Evolutionary conservation across 441 rosid genomes (phyloP).

Genomic region (Biscutella auriculata): DNA sequence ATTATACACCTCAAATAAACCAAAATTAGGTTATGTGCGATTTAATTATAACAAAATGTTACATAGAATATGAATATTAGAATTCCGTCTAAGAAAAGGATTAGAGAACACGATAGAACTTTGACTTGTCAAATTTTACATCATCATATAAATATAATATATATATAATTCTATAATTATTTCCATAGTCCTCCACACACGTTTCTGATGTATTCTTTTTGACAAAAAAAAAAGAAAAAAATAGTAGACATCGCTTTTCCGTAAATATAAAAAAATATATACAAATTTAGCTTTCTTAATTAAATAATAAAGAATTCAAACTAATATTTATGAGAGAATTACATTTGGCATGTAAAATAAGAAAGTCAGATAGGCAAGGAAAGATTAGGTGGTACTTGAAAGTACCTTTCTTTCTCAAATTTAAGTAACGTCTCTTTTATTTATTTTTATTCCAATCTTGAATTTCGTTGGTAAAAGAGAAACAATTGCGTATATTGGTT

Average conservation of each 20-base stretch:
- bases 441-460: too few species aligned
- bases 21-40: too few species aligned
- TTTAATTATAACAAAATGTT: not conserved
- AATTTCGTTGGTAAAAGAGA: too few species aligned
- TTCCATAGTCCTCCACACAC: slow-evolving; percentile 16
- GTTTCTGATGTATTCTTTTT: slow-evolving; percentile 8
- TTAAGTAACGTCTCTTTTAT: slow-evolving; percentile 7
- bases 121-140: slow-evolving; percentile 3
- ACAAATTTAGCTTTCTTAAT: too few species aligned
- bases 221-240: not conserved
- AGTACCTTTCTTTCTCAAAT: slow-evolving; percentile 15
- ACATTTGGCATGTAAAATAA: slow-evolving; percentile 10
- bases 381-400: slow-evolving; percentile 12
- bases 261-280: slow-evolving; percentile 18
- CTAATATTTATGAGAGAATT: not conserved
- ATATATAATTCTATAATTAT: not conserved
- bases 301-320: not conserved
- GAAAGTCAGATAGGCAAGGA: slow-evolving; percentile 16
- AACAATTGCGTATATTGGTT: too few species aligned
- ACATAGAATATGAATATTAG: not conserved
- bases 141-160: not conserved
- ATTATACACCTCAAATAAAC: too few species aligned
- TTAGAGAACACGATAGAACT: slow-evolving; percentile 11
- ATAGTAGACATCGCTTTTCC: slow-evolving; percentile 12
- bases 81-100: not conserved